These are phyloP conservation scores for Globisporangium takayamanum DNA, from an alignment of 352 stramenopile species.

Conservation along the genomic window DNA sequence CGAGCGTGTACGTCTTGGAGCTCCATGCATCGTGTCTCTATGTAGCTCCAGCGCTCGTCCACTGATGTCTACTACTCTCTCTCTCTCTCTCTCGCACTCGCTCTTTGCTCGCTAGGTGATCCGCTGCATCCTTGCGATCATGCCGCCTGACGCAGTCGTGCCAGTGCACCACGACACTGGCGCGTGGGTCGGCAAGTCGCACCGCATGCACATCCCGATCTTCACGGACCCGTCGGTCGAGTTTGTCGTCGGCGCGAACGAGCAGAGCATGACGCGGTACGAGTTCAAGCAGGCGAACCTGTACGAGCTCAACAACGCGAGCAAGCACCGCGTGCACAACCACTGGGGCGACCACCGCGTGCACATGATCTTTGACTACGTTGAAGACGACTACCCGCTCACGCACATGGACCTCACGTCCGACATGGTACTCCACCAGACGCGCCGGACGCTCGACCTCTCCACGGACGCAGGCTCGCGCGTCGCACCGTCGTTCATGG, in stretches of 20 bases:
- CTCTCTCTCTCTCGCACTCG: background rate
- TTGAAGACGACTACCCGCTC: constrained; percentile 75
- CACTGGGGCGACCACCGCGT: constrained; percentile 87
- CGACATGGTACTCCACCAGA: constrained; percentile 93
- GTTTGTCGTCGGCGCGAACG: constrained; percentile 82
- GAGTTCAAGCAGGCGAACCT: constrained; percentile 91
- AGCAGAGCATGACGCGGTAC: constrained; percentile 84
- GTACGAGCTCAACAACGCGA: constrained; percentile 99
- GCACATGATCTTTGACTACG: constrained; percentile 99
- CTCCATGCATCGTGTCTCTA: background rate
- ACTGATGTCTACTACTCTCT: no score
- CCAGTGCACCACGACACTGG: constrained; percentile 97
- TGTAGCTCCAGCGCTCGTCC: no score
- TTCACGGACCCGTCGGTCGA: constrained; percentile 81
- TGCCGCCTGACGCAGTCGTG: constrained; percentile 94
- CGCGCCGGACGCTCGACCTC: constrained; percentile 92
- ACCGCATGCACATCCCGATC: constrained; percentile 96
- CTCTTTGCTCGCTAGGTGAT: constrained; percentile 60
- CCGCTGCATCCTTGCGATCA: constrained; percentile 93
- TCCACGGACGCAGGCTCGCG: constrained; percentile 72
- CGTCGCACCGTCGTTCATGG: constrained; percentile 88
- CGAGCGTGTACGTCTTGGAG: constrained; percentile 22
- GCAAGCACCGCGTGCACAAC: constrained; percentile 95
- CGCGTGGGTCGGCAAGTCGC: constrained; percentile 93
- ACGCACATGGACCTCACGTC: constrained; percentile 69